Evolutionary conservation across 371 early-diverging fungal species (phyloP), one percentile per base, ranked within the genome.

Genomic region (Encephalitozoon romaleae): DNA sequence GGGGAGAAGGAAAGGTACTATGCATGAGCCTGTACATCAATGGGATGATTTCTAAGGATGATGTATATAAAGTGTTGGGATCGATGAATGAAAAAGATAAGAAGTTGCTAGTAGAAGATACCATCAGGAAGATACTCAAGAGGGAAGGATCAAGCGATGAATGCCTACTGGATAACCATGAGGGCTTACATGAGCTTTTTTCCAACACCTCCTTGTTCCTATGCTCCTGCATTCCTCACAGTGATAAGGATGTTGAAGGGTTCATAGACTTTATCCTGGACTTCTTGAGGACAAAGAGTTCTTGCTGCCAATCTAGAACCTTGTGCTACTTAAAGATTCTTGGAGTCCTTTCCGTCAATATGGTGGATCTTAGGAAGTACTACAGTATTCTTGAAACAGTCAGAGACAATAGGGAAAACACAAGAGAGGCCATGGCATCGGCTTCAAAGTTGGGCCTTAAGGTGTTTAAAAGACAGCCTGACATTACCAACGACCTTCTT

Each of bases 311-410:
- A 26, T 47, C 38, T 12, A 21, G 12, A 11, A 12, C 2, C n/a
- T 2, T 55, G 45, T 77, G 77, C 42, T 71, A 63, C 47, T 25
- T 77, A 9, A 59, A 63, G 39, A 72, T 77, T 28, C 38, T 77
- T 1, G 59, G 30, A n/a, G 65, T 51, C 2, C 49, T 72, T 23
- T 39, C 41, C 1, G 9, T 4, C n/a, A 2, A 1, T 0, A 28
- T 32, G 8, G 38, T 12, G 1, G 71, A 69, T 26, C 18, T 42
- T 21, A 18, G 9, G 39, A 51, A 72, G 28, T 53, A 72, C 32
- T 11, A 38, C 25, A 45, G 41, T 12, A 32, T 76, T 8, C 28
- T 76, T 42, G 76, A 76, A 26, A 41, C 39, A n/a, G 28, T 47
- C 21, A 70, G 52, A 34, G 71, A 76, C 47, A 70, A 53, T 28